phyloP scores from a whole-genome alignment of 768 basidiomycete species.

The Trametes meyenii region DNA sequence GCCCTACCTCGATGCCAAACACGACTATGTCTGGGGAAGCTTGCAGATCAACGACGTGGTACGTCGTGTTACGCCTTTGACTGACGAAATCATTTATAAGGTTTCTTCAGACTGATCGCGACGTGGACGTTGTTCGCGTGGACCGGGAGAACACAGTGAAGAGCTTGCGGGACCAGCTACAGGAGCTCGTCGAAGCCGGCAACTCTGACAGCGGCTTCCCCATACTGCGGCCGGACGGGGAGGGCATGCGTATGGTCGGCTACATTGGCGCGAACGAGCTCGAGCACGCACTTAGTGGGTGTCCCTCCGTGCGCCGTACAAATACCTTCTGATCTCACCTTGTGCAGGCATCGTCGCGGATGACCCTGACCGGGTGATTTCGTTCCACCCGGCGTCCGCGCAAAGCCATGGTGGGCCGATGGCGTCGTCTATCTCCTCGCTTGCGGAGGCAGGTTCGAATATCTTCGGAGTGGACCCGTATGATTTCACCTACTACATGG shows the following conservation, averaged over 20 bases:
- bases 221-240: constrained; percentile 60
- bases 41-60: constrained; percentile 80
- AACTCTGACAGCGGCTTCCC: constrained; percentile 87
- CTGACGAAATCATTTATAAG: not conserved
- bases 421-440: constrained; percentile 64
- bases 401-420: constrained; percentile 42
- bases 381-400: constrained; percentile 56
- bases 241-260: constrained; percentile 72
- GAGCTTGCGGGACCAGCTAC: constrained; percentile 71
- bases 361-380: constrained; percentile 64
- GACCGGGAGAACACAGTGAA: constrained; percentile 79
- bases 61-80: constrained; percentile 40
- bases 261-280: constrained; percentile 93
- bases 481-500: constrained; percentile 90
- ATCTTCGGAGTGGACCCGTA: constrained; percentile 51
- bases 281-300: constrained; percentile 86
- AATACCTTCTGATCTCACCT: not conserved
- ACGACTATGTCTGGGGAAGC: constrained; percentile 85
- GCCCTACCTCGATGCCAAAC: constrained; percentile 91
- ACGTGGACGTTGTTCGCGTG: constrained; percentile 69
- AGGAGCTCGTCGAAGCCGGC: constrained; percentile 55
- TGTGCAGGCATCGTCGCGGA: constrained; percentile 74
- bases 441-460: constrained; percentile 45
- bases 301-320: not conserved
- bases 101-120: constrained; percentile 57